Base-by-base conservation (phyloP, 352 stramenopile genomes). In the Pythium utonaiense region DNA sequence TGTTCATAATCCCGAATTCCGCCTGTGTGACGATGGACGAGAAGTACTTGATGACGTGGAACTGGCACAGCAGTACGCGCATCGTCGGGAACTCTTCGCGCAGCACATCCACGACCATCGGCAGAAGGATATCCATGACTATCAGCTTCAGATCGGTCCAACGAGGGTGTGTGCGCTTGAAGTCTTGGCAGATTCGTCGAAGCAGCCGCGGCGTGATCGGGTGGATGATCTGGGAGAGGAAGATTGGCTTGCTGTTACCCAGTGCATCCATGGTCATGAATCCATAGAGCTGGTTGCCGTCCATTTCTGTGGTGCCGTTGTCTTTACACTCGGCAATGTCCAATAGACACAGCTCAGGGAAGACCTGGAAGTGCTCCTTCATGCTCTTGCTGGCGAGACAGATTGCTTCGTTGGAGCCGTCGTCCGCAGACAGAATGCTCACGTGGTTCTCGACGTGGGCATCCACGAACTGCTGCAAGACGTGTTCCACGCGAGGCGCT, bases 201-300 rank as follows among this genome's bases (percentile, higher is more conserved):
- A 90, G 60, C 30, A 90, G 47, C 33, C 76, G 73, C 19, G 67
- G 57, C 7, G 75, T 80, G 33, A 74, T 76, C 16, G 62, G 62
- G 61, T 81, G 65, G 40, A 75, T 70, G 24, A 80, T 83, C 34
- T 79, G 76, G 12, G 69, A 68, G 2, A 90, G 25, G 53, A 87
- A 90, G 30, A 87, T 74, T 3, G 80, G 80, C 40, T 84, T 87
- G 34, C 71, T 71, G 38, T 90, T 87, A 14, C 80, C 80, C 17
- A 90, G 51, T 5, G 76, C 73, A 56, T 90, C 78, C 78, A 90
- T 88, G n/a, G 65, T 69, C 55, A 90, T 66, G 51, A 90, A 85
- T 2, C 78, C 78, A 31, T 86, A 78, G 50, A 90, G 56, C 22
- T 80, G 66, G 47, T 79, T 70, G 16, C 75, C 64, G n/a, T 84